A percentile compares a stretch with the other conserved stretches of the same genome.
Conservation (phyloP, 1,139 yeast species). For the Yamadazyma oceani region DNA sequence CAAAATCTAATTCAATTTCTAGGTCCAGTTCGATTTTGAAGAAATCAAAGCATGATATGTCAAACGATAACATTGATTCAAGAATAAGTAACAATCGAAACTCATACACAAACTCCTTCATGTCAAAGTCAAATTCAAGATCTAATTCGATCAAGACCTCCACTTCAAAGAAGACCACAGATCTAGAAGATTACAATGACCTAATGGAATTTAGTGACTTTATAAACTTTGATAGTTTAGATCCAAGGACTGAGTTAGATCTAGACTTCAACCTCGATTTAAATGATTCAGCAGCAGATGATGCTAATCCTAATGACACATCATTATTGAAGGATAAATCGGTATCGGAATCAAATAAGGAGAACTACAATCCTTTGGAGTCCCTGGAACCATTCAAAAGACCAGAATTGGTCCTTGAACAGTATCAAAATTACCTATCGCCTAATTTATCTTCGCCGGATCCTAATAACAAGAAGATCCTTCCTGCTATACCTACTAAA, state of each 20-base stretch:
- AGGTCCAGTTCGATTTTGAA: conserved; percentile 55
- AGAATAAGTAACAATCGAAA: not conserved
- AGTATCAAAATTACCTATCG: not conserved
- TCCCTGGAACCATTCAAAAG: not conserved
- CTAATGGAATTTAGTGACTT: conserved; percentile 63
- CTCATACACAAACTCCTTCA: conserved; percentile 1
- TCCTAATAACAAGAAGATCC: not conserved
- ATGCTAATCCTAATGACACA: too few species aligned
- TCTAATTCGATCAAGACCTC: conserved; percentile 1
- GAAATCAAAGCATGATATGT: conserved; percentile 16
- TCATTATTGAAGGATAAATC: too few species aligned
- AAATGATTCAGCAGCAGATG: not conserved
- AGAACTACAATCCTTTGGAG: not conserved
- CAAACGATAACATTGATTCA: conserved; percentile 7
- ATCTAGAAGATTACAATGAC: conserved; percentile 29
- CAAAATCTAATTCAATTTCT: conserved; percentile 12
- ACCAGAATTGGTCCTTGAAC: not conserved
- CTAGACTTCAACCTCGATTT: not conserved
- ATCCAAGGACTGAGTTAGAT: conserved; percentile 11
- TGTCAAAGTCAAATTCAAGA: not conserved
- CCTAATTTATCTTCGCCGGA: conserved; percentile 1
- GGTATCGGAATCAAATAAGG: not conserved
- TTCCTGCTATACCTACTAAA: not conserved
- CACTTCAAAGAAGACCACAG: conserved; percentile 3
- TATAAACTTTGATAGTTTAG: conserved; percentile 54